Base-by-base conservation (phyloP, 1,139 yeast genomes). In the Candida mesenterica region DNA sequence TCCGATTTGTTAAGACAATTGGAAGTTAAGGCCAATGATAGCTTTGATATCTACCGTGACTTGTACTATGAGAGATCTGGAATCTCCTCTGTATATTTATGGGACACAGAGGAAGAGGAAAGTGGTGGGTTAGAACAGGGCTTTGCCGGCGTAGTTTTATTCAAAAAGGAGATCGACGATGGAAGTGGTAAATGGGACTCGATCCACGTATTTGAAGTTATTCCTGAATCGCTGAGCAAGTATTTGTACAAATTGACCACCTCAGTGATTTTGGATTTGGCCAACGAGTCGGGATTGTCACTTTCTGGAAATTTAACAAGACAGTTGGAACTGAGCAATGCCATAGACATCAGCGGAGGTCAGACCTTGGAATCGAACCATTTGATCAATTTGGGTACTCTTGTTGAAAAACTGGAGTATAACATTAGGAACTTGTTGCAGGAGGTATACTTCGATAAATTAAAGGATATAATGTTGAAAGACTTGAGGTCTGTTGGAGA, bases 361-460 rank as follows among this genome's bases (percentile, higher is more conserved):
- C 40, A 37, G 25, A 62, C 66, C 38, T 64, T 69, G 35, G 81
- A 75, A 44, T 67, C 78, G 15, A 74, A 81, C 20, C 97, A 92
- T 57, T 75, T 92, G 42, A 79, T 89, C 33, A 89, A 90, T 53
- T 67, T 92, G 48, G 98, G 98, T 17, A 71, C 84, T 2, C 61
- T 90, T 51, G 76, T 92, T 18, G 98, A 92, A 61, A 96, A 88
- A 46, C 75, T 88, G 34, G 98, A 92, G 62, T 80, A 85, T 46
- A 88, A 84, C 57, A 71, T 92, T 65, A 77, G 98, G 60, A 87
- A 85, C 52, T 69, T 86, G 62, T 72, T 92, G 43, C 96, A 90
- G 57, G 96, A 88, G 45, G 97, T 92, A 18, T 92, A 92, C 58
- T 92, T 92, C 55, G 97, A 95, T 53, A 92, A 92, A 65, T 86